Evolutionary conservation across 257 asterid species (phyloP).

Genomic region (Scutellaria barbata): DNA sequence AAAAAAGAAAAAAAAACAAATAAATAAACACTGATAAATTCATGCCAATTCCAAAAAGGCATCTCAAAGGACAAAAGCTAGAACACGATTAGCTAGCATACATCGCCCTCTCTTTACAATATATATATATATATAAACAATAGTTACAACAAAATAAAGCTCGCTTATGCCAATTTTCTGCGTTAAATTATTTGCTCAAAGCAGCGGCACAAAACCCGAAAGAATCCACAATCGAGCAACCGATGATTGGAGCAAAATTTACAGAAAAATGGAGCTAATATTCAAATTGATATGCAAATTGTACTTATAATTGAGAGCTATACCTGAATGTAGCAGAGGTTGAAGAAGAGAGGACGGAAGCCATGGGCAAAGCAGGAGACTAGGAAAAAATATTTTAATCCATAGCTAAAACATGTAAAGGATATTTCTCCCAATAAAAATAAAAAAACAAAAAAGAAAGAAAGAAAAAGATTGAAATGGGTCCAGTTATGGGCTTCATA

Average conservation of each 20-base stretch:
- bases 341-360: slow-evolving; percentile 42
- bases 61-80: neutral
- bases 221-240: slow-evolving; percentile 9
- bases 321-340: slow-evolving; percentile 43
- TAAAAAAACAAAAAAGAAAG: too few relatives aligned
- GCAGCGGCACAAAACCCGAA: neutral
- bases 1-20: slow-evolving; percentile 14
- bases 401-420: neutral
- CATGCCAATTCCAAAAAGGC: slow-evolving; percentile 7
- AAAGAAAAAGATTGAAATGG: neutral
- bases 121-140: neutral
- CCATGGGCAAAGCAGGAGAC: slow-evolving; percentile 36
- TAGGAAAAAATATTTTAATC: slow-evolving; percentile 7
- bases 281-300: neutral
- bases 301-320: neutral
- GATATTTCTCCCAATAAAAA: too few relatives aligned
- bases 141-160: neutral
- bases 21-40: neutral
- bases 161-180: neutral
- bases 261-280: slow-evolving; percentile 15
- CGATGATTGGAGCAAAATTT: neutral
- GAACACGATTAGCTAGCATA: neutral
- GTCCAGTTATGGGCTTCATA: slow-evolving; percentile 21
- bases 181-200: neutral
- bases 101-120: neutral